phyloP scores from a whole-genome alignment of 1,284 basidiomycete genomes.

The Hypsizygus ulmarius region DNA sequence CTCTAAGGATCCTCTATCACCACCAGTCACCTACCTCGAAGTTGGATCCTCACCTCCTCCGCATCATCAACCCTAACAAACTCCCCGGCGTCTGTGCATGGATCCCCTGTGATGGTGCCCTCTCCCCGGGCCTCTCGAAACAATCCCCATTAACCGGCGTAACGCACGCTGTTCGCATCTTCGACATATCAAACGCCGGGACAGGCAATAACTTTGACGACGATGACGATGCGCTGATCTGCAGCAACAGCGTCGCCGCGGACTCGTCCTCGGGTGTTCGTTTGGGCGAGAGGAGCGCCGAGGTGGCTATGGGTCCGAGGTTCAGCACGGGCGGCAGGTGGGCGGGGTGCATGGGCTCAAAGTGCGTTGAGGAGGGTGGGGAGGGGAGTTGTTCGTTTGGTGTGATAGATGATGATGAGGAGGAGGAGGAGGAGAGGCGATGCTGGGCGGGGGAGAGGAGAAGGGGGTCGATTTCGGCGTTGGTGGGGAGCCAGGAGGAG shows the following conservation, averaged over 20 bases:
- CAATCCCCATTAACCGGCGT: constrained; percentile 3
- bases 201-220: background rate
- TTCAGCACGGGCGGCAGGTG: constrained; percentile 33
- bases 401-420: constrained; percentile 11
- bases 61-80: constrained; percentile 18
- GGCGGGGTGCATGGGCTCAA: constrained; percentile 31
- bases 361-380: constrained; percentile 43
- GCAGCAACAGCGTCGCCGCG: constrained; percentile 62
- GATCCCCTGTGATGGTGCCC: background rate
- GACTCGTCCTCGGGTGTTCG: constrained; percentile 68
- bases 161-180: constrained; percentile 9
- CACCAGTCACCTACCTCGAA: too few species aligned
- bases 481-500: constrained; percentile 40
- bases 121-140: background rate
- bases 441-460: constrained; percentile 21
- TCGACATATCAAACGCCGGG: constrained; percentile 12
- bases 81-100: constrained; percentile 21
- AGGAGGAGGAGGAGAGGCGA: constrained; percentile 5
- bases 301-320: constrained; percentile 31
- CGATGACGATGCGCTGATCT: constrained; percentile 51
- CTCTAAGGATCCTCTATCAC: too few species aligned
- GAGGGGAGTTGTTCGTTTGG: constrained; percentile 36
- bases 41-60: background rate
- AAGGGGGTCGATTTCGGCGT: constrained; percentile 29
- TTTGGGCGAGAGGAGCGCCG: constrained; percentile 29